Evolutionary conservation across 1,139 yeast species (phyloP).

Genomic region (Kodamaea sp.): DNA sequence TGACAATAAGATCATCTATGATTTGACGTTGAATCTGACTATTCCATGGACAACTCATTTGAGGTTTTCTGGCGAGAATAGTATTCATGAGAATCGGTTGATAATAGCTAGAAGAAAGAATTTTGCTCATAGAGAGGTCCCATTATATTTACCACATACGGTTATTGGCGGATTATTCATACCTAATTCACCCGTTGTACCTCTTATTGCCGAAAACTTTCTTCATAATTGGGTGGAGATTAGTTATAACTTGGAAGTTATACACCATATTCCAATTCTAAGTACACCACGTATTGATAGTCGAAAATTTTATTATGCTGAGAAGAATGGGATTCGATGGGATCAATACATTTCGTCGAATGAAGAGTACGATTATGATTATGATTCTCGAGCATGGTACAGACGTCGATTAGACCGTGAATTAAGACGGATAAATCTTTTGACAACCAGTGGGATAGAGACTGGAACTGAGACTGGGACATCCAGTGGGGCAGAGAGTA

Average conservation of each 20-base stretch:
- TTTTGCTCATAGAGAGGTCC: constrained; percentile 21
- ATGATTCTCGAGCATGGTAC: constrained; percentile 7
- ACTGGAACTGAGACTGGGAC: no score
- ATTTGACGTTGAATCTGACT: constrained; percentile 12
- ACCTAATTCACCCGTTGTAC: constrained; percentile 13
- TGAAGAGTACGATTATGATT: constrained; percentile 18
- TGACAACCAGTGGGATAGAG: no score
- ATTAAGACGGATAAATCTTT: neutral
- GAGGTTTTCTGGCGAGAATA: neutral
- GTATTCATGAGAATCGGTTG: constrained; percentile 1
- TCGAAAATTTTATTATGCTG: constrained; percentile 13
- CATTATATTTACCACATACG: constrained; percentile 26
- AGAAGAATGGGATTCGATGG: constrained; percentile 14
- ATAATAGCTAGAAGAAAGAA: constrained; percentile 24
- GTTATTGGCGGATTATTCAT: constrained; percentile 24
- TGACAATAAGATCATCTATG: constrained; percentile 29
- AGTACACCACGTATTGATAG: constrained; percentile 30
- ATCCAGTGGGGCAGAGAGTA: no score
- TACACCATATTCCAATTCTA: constrained; percentile 30
- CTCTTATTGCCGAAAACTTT: constrained; percentile 28
- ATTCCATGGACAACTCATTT: constrained; percentile 13
- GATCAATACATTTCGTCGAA: constrained; percentile 16
- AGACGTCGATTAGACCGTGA: constrained; percentile 1
- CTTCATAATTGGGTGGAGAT: constrained; percentile 29
- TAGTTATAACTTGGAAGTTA: constrained; percentile 15